phyloP scores from a whole-genome alignment of 257 asterid genomes.

The Rauvolfia tetraphylla region DNA sequence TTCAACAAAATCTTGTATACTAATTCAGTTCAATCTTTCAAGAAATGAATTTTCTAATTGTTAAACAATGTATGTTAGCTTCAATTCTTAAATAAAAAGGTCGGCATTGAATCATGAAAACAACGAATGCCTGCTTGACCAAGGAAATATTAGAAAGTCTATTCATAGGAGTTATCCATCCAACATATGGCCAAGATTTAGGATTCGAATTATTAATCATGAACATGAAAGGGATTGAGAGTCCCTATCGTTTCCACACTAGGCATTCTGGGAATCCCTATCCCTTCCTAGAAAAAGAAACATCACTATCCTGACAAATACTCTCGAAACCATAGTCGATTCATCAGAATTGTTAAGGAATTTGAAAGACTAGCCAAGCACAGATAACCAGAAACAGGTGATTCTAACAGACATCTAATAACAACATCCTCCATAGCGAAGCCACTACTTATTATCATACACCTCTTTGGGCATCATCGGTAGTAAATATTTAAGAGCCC shows the following conservation, averaged over 20 bases:
- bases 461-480: neutral
- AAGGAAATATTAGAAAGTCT: neutral
- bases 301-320: neutral
- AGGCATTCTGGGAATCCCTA: neutral
- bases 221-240: neutral
- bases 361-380: neutral
- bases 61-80: neutral
- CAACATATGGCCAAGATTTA: neutral
- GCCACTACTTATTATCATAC: neutral
- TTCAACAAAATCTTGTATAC: neutral
- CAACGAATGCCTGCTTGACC: neutral
- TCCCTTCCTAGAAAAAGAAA: neutral
- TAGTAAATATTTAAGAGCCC: too few relatives aligned
- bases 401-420: neutral
- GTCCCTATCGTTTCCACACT: too few relatives aligned
- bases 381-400: neutral
- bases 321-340: neutral
- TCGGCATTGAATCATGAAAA: neutral
- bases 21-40: neutral
- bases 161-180: neutral
- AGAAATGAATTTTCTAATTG: neutral
- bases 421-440: neutral
- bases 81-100: neutral
- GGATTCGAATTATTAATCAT: neutral
- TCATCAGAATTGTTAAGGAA: neutral